Evolutionary conservation across 352 stramenopile genomes (phyloP).

Genomic region (Globisporangium splendens): DNA sequence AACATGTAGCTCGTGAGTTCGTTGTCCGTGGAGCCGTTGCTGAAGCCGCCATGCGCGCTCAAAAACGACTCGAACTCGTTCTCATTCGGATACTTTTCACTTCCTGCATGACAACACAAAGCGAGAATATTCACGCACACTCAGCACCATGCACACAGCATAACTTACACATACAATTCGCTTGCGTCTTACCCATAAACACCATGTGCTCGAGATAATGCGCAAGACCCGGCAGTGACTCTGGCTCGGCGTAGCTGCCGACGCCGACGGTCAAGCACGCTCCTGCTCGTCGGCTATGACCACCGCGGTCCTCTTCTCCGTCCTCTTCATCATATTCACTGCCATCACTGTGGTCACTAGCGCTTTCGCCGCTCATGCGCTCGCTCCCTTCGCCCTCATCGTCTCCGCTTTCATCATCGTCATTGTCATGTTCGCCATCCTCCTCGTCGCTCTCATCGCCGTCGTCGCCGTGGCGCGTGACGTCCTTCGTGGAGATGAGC

Average conservation of each 20-base stretch:
- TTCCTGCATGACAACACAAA: slow-evolving; percentile 27
- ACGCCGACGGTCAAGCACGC: slow-evolving; percentile 69
- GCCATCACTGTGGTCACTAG: slow-evolving; percentile 12
- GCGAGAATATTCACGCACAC: background rate
- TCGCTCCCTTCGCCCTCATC: slow-evolving; percentile 20
- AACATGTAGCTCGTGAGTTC: slow-evolving; percentile 94
- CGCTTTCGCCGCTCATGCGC: slow-evolving; percentile 13
- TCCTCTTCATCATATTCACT: slow-evolving; percentile 34
- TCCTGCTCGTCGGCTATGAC: slow-evolving; percentile 35
- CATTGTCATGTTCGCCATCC: slow-evolving; percentile 11
- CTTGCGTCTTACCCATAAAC: slow-evolving; percentile 83
- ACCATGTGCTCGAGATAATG: slow-evolving; percentile 97
- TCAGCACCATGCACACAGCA: background rate
- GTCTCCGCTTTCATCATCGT: slow-evolving; percentile 16
- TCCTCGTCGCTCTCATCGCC: slow-evolving; percentile 25
- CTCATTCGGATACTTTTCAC: slow-evolving; percentile 90
- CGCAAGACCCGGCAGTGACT: slow-evolving; percentile 69
- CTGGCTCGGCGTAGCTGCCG: slow-evolving; percentile 70
- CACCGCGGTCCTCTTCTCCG: slow-evolving; percentile 27
- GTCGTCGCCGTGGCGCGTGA: slow-evolving; percentile 27
- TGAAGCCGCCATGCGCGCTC: slow-evolving; percentile 84
- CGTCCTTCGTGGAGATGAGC: slow-evolving; percentile 60
- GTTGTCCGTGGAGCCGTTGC: slow-evolving; percentile 92
- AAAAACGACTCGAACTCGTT: slow-evolving; percentile 92
- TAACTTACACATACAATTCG: background rate